A percentile compares a stretch with the other conserved stretches of the same genome.
Conservation (phyloP, 2,329 filamentous ascomycete genomes). For the Dothidotthia symphoricarpi region DNA sequence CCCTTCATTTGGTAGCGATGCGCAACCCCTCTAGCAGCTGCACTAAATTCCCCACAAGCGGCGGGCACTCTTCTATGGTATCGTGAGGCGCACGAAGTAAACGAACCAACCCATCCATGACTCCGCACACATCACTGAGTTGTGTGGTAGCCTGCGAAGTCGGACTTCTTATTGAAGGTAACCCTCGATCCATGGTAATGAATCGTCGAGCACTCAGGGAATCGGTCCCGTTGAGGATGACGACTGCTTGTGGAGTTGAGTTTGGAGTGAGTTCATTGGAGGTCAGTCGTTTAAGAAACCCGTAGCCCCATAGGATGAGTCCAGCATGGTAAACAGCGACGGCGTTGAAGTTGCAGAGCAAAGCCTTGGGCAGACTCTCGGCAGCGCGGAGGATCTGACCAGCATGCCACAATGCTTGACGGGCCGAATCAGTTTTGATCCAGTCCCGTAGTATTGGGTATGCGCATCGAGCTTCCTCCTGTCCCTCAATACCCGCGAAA, state of each 20-base stretch:
- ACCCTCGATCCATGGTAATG: conserved; percentile 56
- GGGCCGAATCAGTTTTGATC: conserved; percentile 55
- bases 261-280: conserved; percentile 35
- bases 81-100: conserved; percentile 56
- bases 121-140: conserved; percentile 57
- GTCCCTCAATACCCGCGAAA: conserved; percentile 66
- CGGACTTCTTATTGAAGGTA: conserved; percentile 48
- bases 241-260: conserved; percentile 7
- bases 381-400: conserved; percentile 65
- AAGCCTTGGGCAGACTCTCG: conserved; percentile 52
- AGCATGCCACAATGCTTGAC: conserved; percentile 65
- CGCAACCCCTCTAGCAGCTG: conserved; percentile 62
- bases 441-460: conserved; percentile 61
- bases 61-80: conserved; percentile 44
- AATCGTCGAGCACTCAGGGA: conserved; percentile 57
- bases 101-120: conserved; percentile 60
- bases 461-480: conserved; percentile 61
- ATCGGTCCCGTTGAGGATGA: conserved; percentile 59
- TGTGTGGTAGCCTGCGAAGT: conserved; percentile 23
- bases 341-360: conserved; percentile 65
- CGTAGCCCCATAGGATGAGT: conserved; percentile 68
- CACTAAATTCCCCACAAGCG: conserved; percentile 67
- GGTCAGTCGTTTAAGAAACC: conserved; percentile 49
- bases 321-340: conserved; percentile 68
- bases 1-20: conserved; percentile 45